Percentiles rank a stretch among this genome's conserved stretches.
These are phyloP conservation scores for Trichoderma atrobrunneum DNA, from an alignment of 2,329 filamentous ascomycete genomes.

Conservation along the genomic window DNA sequence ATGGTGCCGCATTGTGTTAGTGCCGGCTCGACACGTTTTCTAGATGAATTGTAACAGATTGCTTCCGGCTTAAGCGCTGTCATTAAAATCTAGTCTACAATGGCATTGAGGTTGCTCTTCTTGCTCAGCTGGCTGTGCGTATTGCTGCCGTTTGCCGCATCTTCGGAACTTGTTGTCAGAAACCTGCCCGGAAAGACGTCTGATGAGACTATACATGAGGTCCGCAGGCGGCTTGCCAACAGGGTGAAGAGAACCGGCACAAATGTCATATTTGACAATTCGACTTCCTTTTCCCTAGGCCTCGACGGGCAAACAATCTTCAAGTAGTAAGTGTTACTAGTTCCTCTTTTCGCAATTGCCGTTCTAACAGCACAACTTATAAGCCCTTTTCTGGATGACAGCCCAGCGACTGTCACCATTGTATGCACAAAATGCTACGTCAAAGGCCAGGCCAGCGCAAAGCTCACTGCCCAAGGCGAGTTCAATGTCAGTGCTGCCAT, in stretches of 20 bases:
- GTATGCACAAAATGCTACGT: constrained; percentile 44
- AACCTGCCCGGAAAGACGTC: constrained; percentile 17
- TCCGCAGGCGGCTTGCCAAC: constrained; percentile 18
- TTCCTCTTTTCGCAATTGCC: not conserved
- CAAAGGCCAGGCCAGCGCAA: constrained; percentile 43
- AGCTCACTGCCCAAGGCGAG: constrained; percentile 40
- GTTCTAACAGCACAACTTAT: not conserved
- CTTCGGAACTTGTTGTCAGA: constrained; percentile 19
- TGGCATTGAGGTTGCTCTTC: not conserved
- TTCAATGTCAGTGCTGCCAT: constrained; percentile 39
- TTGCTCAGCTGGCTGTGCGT: not conserved
- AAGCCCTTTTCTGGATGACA: not conserved
- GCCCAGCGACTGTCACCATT: constrained; percentile 18
- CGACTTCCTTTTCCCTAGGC: constrained; percentile 11
- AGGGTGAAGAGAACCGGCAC: constrained; percentile 6
- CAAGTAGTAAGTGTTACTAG: constrained; percentile 14
- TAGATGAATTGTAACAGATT: not conserved
- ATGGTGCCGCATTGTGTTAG: not conserved
- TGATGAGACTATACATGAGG: constrained; percentile 18
- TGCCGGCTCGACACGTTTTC: not conserved
- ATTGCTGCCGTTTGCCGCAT: not conserved
- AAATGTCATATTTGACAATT: constrained; percentile 20
- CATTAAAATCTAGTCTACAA: not conserved
- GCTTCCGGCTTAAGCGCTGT: not conserved
- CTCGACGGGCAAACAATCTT: constrained; percentile 19